Conservation (phyloP, 805 yeast species). For the Teunomyces funiuensis region DNA sequence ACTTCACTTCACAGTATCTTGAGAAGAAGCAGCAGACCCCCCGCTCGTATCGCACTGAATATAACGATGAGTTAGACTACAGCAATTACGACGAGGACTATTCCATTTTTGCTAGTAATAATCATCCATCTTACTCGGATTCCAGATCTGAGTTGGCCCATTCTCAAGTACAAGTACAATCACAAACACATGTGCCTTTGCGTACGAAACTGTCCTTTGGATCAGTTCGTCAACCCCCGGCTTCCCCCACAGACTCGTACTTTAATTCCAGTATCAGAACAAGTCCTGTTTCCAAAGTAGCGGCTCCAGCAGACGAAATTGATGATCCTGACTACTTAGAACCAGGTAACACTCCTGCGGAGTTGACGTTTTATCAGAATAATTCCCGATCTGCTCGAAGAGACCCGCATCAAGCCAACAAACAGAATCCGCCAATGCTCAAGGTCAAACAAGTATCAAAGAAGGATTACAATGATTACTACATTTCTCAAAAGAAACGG, state of each 20-base stretch:
- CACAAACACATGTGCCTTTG: not conserved
- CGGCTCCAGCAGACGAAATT: not conserved
- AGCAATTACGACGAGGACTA: not conserved
- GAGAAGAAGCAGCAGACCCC: slow-evolving; percentile 18
- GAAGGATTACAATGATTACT: slow-evolving; percentile 26
- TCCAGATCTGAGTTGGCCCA: no score
- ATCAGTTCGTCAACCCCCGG: not conserved
- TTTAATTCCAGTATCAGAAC: slow-evolving; percentile 2
- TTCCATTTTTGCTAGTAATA: not conserved
- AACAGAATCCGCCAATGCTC: slow-evolving; percentile 1
- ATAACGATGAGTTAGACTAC: not conserved
- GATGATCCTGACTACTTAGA: slow-evolving; percentile 25
- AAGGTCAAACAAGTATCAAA: slow-evolving; percentile 6
- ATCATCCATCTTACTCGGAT: no score
- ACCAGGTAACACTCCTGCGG: slow-evolving; percentile 41
- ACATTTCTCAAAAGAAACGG: slow-evolving; percentile 36
- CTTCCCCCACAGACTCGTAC: not conserved
- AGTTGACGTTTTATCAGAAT: slow-evolving; percentile 20
- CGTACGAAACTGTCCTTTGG: not conserved
- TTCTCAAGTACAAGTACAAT: not conserved
- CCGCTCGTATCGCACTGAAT: slow-evolving; percentile 4
- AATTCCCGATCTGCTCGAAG: slow-evolving; percentile 2
- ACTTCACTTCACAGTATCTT: slow-evolving; percentile 37
- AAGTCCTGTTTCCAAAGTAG: not conserved
- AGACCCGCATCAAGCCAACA: slow-evolving; percentile 2